Evolutionary conservation across 805 yeast genomes (phyloP).

Genomic region (Debaryomyces maramus): DNA sequence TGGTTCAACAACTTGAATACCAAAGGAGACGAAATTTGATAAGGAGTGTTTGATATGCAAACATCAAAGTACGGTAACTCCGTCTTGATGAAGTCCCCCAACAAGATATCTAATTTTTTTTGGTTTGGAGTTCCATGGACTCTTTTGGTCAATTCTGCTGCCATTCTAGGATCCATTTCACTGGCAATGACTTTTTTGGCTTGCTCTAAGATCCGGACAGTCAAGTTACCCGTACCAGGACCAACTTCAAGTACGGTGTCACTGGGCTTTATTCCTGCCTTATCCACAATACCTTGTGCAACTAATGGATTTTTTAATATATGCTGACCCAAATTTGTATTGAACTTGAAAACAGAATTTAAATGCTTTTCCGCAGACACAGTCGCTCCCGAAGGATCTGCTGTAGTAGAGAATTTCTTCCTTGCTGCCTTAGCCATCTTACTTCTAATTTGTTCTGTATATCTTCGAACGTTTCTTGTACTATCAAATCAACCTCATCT

Average conservation of each 20-base stretch:
- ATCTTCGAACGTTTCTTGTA: background rate
- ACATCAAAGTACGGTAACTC: slow-evolving; percentile 94
- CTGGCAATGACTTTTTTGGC: slow-evolving; percentile 94
- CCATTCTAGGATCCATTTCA: slow-evolving; percentile 99
- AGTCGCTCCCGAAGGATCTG: slow-evolving; percentile 51
- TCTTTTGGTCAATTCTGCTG: slow-evolving; percentile 95
- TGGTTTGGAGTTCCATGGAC: slow-evolving; percentile 96
- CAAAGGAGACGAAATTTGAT: slow-evolving; percentile 94
- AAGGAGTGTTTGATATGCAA: slow-evolving; percentile 96
- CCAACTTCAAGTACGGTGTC: slow-evolving; percentile 96
- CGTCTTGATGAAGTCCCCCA: slow-evolving; percentile 95
- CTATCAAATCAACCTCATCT: background rate
- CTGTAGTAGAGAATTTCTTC: slow-evolving; percentile 55
- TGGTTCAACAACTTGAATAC: slow-evolving; percentile 89
- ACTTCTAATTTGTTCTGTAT: background rate
- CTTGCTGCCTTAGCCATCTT: slow-evolving; percentile 63
- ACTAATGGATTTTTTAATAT: slow-evolving; percentile 93
- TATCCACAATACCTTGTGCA: slow-evolving; percentile 97
- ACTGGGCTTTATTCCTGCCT: slow-evolving; percentile 88
- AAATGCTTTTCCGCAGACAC: slow-evolving; percentile 70
- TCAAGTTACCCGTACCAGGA: slow-evolving; percentile 98
- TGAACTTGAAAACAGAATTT: slow-evolving; percentile 90
- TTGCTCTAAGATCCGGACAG: slow-evolving; percentile 87
- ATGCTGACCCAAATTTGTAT: slow-evolving; percentile 96
- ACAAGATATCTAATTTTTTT: slow-evolving; percentile 83